These are phyloP conservation scores for Neurospora sp. DNA, from an alignment of 495 filamentous ascomycete species.

Conservation along the genomic window DNA sequence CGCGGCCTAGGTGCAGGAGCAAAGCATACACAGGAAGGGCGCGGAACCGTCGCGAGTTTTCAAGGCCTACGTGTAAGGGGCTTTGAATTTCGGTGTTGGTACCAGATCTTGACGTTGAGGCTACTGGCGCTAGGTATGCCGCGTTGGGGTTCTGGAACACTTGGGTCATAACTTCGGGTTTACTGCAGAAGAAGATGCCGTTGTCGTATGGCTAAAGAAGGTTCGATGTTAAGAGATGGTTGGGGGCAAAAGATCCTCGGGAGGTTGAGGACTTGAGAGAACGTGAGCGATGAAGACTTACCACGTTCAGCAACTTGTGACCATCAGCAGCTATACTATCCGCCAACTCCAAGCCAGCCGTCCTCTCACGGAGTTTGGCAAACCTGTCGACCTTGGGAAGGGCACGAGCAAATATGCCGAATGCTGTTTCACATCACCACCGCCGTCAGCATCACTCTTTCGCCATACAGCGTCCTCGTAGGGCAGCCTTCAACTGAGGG, in stretches of 20 bases:
- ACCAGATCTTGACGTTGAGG: constrained; percentile 2
- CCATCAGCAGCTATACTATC: constrained; percentile 82
- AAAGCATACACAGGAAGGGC: constrained; percentile 82
- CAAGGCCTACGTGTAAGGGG: constrained; percentile 78
- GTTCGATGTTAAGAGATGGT: background rate
- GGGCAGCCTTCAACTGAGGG: background rate
- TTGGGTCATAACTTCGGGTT: constrained; percentile 42
- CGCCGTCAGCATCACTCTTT: background rate
- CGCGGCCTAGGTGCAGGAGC: constrained; percentile 60
- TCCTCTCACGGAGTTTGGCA: constrained; percentile 39
- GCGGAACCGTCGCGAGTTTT: constrained; percentile 86
- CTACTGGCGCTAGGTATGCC: constrained; percentile 55
- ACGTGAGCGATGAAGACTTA: constrained; percentile 21
- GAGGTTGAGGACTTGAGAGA: background rate
- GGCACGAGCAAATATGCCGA: constrained; percentile 71
- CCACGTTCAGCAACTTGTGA: constrained; percentile 89
- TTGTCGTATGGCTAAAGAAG: constrained; percentile 67
- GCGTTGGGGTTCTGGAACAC: constrained; percentile 83
- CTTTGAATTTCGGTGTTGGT: constrained; percentile 49
- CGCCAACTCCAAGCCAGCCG: constrained; percentile 65
- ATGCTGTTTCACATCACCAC: constrained; percentile 42
- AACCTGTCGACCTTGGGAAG: constrained; percentile 54
- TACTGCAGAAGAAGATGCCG: constrained; percentile 74
- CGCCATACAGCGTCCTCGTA: background rate
- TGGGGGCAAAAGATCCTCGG: background rate